Conservation (phyloP, 2,329 filamentous ascomycete genomes). For the Meredithiella fracta region DNA sequence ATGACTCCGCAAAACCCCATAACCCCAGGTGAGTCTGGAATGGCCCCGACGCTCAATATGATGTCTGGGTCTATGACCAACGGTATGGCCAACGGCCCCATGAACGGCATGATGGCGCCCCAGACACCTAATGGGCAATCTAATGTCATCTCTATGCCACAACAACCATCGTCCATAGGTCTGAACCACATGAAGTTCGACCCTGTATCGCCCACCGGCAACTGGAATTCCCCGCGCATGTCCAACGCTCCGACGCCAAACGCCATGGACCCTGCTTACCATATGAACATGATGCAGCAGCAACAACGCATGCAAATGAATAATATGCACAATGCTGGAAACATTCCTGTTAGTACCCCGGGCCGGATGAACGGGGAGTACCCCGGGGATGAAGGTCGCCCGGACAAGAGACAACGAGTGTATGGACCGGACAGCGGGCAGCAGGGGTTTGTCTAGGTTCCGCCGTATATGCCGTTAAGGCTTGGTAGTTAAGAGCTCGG, state of each 20-base stretch:
- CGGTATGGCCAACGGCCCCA: not conserved
- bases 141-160: not conserved
- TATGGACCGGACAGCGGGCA: constrained; percentile 9
- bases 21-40: not conserved
- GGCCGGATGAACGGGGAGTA: too few relatives aligned
- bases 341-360: not conserved
- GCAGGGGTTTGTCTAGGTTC: not conserved
- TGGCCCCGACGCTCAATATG: not conserved
- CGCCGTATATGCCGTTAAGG: too few relatives aligned
- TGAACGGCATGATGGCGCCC: constrained; percentile 7
- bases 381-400: constrained; percentile 7
- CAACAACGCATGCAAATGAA: constrained; percentile 9
- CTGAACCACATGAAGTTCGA: too few relatives aligned
- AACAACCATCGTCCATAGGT: not conserved
- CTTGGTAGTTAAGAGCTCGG: too few relatives aligned
- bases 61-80: not conserved
- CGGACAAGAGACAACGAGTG: constrained; percentile 12
- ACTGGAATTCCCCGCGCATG: too few relatives aligned
- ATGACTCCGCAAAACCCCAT: not conserved
- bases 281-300: not conserved
- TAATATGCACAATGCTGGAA: not conserved
- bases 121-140: not conserved
- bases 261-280: not conserved
- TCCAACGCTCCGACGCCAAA: too few relatives aligned
- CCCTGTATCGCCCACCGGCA: too few relatives aligned